Base-by-base conservation (phyloP, 495 filamentous ascomycete species). In the Penicillium daleae region DNA sequence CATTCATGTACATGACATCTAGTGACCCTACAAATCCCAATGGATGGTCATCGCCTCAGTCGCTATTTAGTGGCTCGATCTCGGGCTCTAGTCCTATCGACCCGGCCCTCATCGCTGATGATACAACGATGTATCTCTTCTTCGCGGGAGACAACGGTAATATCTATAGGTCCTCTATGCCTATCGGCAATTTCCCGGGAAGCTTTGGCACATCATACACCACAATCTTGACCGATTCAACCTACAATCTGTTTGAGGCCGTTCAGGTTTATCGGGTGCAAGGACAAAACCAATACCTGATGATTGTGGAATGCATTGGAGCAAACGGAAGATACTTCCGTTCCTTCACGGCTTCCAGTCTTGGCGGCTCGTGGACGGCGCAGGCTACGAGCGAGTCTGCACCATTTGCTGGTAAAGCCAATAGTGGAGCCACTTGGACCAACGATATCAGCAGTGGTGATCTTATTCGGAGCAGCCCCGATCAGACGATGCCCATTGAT, bases 371-470 rank as follows among this genome's bases (percentile, higher is more conserved):
- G 19, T 88, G 86, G 86, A 83, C 82, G 0, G 59, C 76, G 12
- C 82, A 86, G 65, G 80, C 85, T 4, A 69, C 71, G 0, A 80
- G 52, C 39, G 86, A 88, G 74, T 77, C 65, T 65, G 57, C 67
- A 4, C 81, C 87, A 1, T 89, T 88, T 55, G 87, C 87, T 3
- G 85, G 87, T 56, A 84, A 83, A 67, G 81, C 80, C 31, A 88
- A 89, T 70, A 86, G 80, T 61, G 83, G 82, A 48, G 82, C 83
- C 0, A 79, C 78, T 50, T 89, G 87, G 87, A 86, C 86, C 52
- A 80, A 86, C 71, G 84, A 86, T 59, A 87, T 89, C 70, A 86
- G 82, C 61, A 83, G 86, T 59, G 87, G 87, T 19, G 86, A 88
- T 52, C 62, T 89, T 33, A 70, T 89, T 29, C 78, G 85, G 57